Evolutionary conservation across 2,329 filamentous ascomycete species (phyloP).

Genomic region (Arthroderma uncinatum): DNA sequence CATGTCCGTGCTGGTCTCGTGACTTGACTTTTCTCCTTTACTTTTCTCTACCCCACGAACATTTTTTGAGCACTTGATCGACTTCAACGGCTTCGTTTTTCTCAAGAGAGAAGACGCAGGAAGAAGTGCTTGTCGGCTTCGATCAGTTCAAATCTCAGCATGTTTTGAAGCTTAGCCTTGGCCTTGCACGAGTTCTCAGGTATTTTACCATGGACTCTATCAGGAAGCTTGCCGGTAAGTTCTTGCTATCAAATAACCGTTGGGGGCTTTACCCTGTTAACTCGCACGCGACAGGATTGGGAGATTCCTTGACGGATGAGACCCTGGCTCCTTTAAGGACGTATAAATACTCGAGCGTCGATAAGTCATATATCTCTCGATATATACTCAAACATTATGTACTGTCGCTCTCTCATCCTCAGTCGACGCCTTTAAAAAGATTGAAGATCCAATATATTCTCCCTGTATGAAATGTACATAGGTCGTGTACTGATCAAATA

Average conservation of each 20-base stretch:
- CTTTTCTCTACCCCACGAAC: not conserved
- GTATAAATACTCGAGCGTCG: slow-evolving; percentile 96
- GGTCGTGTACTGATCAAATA: slow-evolving; percentile 7
- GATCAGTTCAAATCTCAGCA: not conserved
- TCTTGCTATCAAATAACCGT: not conserved
- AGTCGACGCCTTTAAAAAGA: not conserved
- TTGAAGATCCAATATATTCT: not conserved
- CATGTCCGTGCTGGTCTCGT: not conserved
- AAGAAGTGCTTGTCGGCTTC: not conserved
- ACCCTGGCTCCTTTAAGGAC: slow-evolving; percentile 80
- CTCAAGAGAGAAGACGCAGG: not conserved
- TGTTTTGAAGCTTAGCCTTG: not conserved
- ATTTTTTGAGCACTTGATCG: too few species aligned
- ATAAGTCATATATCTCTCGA: slow-evolving; percentile 85
- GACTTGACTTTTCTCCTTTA: not conserved
- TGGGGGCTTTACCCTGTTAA: not conserved
- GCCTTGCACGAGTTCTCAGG: not conserved
- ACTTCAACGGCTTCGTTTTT: not conserved
- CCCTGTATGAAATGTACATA: slow-evolving; percentile 3
- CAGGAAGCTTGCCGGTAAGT: slow-evolving; percentile 1
- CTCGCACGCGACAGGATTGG: not conserved
- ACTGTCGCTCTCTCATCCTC: slow-evolving; percentile 33
- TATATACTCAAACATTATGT: slow-evolving; percentile 95
- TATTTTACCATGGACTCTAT: not conserved
- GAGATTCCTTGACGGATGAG: slow-evolving; percentile 67